Percentiles rank a stretch among this genome's conserved stretches.
Conservation (phyloP, 768 basidiomycete species). For the Lactifluus volemus region DNA sequence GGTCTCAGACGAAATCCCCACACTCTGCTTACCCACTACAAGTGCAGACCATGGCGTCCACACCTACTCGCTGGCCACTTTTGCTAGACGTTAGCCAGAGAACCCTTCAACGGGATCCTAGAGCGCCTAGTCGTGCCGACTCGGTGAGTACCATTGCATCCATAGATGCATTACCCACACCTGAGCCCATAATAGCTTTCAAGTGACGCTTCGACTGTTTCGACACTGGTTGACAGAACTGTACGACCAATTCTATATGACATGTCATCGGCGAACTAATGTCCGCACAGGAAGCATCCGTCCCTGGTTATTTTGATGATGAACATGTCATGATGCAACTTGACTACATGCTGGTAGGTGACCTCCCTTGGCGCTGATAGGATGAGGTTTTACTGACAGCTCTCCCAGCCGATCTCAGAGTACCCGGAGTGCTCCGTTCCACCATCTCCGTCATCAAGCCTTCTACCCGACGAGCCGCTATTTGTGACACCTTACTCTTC, state of each 20-base stretch:
- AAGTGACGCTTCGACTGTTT: slow-evolving; percentile 15
- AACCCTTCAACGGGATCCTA: slow-evolving; percentile 2
- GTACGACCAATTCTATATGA: slow-evolving; percentile 1
- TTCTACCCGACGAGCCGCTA: slow-evolving; percentile 15
- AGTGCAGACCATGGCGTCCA: neutral
- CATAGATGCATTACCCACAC: neutral
- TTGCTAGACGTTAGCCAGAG: slow-evolving; percentile 13
- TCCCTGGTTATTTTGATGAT: slow-evolving; percentile 9
- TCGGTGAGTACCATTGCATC: slow-evolving; percentile 11
- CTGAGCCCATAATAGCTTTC: slow-evolving; percentile 9
- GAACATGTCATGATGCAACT: slow-evolving; percentile 19
- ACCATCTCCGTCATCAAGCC: slow-evolving; percentile 21
- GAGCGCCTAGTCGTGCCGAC: slow-evolving; percentile 15
- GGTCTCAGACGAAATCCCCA: neutral
- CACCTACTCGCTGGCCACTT: slow-evolving; percentile 4
- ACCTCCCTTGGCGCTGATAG: neutral
- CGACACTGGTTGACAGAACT: slow-evolving; percentile 17
- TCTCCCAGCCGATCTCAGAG: slow-evolving; percentile 16
- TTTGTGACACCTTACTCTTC: slow-evolving; percentile 17
- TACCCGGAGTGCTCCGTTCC: slow-evolving; percentile 19
- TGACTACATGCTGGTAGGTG: slow-evolving; percentile 17
- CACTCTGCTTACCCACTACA: neutral
- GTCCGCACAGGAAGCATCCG: slow-evolving; percentile 2
- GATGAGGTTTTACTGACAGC: slow-evolving; percentile 2
- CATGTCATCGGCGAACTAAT: neutral